Evolutionary conservation across 2,329 filamentous ascomycete genomes (phyloP), one percentile per base, ranked within the genome.

Genomic region (Mollisia scopiformis): DNA sequence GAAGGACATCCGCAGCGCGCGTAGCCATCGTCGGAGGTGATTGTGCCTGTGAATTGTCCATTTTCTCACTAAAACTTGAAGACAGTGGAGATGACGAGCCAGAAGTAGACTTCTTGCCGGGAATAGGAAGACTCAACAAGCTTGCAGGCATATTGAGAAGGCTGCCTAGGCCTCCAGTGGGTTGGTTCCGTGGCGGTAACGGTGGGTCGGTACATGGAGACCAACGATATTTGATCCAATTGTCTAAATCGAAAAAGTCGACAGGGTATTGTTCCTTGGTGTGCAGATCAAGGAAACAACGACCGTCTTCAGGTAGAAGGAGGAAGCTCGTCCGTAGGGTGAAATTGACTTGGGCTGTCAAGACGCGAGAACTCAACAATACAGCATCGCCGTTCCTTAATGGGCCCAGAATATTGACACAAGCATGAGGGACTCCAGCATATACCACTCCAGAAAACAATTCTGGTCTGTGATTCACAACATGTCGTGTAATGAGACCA

Each of bases 331-430:
- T 96, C 7, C 94, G 85, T 53, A 98, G 87, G 0, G 90, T 93
- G 71, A 98, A 97, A 76, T 96, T 96, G 68, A 97, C 93, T 72
- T 95, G 91, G 0, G 94, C 93, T 0, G 93, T 97, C 16, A 98
- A 82, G 0, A 97, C 89, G 66, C 92, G 91, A 63, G 93, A 93
- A 70, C 93, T 96, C 61, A 97, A 82, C 1, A 97, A 82, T 0
- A 97, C 93, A 19, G 93, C 91, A 72, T 98, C 93, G n/a, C 93
- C 93, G 69, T 96, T 94, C 35, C 93, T 88, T 13, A 98, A 75
- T 0, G 93, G 93, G 0, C 94, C 94, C 3, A 97, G 82, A 55
- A 97, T 95, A 73, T 97, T 97, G 73, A 97, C 87, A 72, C 93
- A 97, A 57, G 90, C 86, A 67, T 94, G 89, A 0, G 93, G 93